Conservation (phyloP, 1,139 yeast species). For the Lodderomyces elongisporus region DNA sequence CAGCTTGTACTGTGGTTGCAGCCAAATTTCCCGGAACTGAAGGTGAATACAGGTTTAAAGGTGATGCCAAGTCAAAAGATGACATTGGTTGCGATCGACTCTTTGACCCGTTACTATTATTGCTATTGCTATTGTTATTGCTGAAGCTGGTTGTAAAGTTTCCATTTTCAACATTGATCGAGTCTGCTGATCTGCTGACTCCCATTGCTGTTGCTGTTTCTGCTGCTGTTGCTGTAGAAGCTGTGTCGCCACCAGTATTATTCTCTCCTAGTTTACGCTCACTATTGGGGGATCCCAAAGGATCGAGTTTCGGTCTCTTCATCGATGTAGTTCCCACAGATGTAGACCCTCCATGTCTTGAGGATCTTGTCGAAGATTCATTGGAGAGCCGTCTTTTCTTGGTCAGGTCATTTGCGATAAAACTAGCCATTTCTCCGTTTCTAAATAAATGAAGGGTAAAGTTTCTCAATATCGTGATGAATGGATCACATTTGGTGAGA, state of each 20-base stretch:
- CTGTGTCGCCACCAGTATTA: not conserved
- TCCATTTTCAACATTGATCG: slow-evolving; percentile 2
- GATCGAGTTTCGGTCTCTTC: slow-evolving; percentile 3
- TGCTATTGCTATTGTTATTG: not conserved
- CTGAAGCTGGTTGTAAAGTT: slow-evolving; percentile 1
- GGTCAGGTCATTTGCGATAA: slow-evolving; percentile 20
- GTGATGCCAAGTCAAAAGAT: not conserved
- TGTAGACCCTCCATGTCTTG: slow-evolving; percentile 1
- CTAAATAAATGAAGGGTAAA: slow-evolving; percentile 32
- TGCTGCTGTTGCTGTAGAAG: not conserved
- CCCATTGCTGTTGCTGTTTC: slow-evolving; percentile 3
- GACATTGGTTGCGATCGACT: not conserved
- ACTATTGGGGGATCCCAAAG: not conserved
- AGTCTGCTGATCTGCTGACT: slow-evolving; percentile 4
- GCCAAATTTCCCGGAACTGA: not conserved
- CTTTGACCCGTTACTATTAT: not conserved
- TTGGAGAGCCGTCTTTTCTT: slow-evolving; percentile 13
- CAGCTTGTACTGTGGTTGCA: not conserved
- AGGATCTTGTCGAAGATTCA: slow-evolving; percentile 6
- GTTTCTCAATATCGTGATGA: slow-evolving; percentile 34
- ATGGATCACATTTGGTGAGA: slow-evolving; percentile 40
- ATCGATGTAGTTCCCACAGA: not conserved
- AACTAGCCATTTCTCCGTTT: slow-evolving; percentile 35
- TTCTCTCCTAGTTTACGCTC: no score
- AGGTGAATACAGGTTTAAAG: no score